Conservation (phyloP, 2,329 filamentous ascomycete genomes). For the Xylaria sp. region DNA sequence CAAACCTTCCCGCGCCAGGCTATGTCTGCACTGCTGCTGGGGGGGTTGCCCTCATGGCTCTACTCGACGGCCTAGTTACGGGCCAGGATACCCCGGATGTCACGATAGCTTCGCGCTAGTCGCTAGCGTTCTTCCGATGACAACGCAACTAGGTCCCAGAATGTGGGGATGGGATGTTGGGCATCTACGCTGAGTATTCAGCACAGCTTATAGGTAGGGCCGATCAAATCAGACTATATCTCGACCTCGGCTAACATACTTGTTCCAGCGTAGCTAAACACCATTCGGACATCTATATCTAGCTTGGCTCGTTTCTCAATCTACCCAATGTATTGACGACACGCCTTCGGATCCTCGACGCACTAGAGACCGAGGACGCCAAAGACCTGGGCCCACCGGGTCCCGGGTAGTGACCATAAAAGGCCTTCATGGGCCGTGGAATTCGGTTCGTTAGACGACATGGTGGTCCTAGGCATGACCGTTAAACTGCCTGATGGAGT, state of each 20-base stretch:
- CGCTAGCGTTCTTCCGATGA: neutral
- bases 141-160: neutral
- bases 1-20: conserved; percentile 2
- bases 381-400: conserved; percentile 23
- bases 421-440: conserved; percentile 37
- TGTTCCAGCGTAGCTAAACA: neutral
- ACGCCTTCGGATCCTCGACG: neutral
- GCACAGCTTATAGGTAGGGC: neutral
- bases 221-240: neutral
- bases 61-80: neutral
- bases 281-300: neutral
- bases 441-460: conserved; percentile 13
- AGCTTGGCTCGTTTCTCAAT: neutral
- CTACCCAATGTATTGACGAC: neutral
- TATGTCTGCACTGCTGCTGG: neutral
- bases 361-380: neutral
- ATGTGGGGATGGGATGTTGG: neutral
- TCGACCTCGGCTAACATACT: neutral
- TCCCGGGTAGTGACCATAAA: conserved; percentile 51
- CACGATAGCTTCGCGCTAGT: neutral
- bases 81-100: neutral
- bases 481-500: conserved; percentile 26
- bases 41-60: neutral
- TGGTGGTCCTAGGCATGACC: conserved; percentile 31
- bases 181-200: neutral